Conservation (phyloP, 2,329 filamentous ascomycete genomes). For the Colletotrichum coccodes region DNA sequence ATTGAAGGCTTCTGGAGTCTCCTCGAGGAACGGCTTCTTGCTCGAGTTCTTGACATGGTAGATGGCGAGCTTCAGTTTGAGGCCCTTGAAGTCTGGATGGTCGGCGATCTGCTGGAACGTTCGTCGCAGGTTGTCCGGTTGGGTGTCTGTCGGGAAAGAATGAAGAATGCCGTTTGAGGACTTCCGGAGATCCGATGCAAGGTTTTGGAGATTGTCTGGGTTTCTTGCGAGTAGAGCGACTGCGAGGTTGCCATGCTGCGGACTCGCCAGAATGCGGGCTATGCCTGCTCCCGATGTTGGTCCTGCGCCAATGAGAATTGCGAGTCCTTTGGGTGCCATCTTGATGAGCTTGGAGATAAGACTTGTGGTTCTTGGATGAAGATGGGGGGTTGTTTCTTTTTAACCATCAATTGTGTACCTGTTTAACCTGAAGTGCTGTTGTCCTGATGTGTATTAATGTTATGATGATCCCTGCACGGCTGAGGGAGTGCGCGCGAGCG, state of each 20-base stretch:
- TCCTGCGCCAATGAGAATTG: constrained; percentile 62
- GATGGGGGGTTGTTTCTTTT: no score
- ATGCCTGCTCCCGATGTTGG: constrained; percentile 64
- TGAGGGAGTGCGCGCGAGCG: not conserved
- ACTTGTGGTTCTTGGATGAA: no score
- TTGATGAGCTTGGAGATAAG: no score
- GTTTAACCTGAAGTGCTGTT: not conserved
- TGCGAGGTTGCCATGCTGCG: constrained; percentile 62
- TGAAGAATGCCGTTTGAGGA: constrained; percentile 57
- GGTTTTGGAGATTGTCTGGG: constrained; percentile 53
- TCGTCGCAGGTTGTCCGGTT: constrained; percentile 54
- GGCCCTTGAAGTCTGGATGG: constrained; percentile 55
- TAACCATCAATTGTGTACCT: no score
- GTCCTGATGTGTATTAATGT: not conserved
- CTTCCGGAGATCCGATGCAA: constrained; percentile 51
- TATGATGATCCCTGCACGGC: not conserved
- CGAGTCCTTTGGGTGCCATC: constrained; percentile 59
- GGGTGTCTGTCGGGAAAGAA: constrained; percentile 62
- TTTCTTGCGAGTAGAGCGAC: constrained; percentile 64
- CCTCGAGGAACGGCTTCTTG: constrained; percentile 65
- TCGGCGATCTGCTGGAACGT: constrained; percentile 59
- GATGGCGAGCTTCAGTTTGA: constrained; percentile 63
- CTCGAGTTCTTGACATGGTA: constrained; percentile 66
- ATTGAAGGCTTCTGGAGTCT: constrained; percentile 60
- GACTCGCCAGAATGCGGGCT: constrained; percentile 61